Conservation (phyloP, 2,329 filamentous ascomycete genomes). For the Colletotrichum musae region DNA sequence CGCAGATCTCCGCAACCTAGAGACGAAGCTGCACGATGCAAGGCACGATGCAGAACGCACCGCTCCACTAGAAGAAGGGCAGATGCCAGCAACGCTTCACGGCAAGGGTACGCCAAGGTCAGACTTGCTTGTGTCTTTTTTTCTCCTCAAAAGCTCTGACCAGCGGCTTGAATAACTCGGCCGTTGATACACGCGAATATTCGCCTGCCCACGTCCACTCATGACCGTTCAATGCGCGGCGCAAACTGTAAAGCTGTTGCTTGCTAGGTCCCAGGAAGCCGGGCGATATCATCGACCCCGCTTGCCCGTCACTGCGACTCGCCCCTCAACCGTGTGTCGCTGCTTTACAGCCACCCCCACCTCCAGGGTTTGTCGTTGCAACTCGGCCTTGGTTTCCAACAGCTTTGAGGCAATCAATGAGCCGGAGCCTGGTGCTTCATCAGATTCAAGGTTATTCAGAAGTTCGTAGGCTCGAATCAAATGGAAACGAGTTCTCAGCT, state of each 20-base stretch:
- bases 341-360: too few species aligned
- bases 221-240: not conserved
- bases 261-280: not conserved
- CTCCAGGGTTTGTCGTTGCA: too few species aligned
- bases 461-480: too few species aligned
- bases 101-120: not conserved
- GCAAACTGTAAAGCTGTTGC: not conserved
- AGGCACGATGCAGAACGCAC: conserved; percentile 14
- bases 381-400: too few species aligned
- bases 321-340: conserved; percentile 3
- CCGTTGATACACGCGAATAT: not conserved
- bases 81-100: too few species aligned
- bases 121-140: too few species aligned
- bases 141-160: too few species aligned
- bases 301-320: not conserved
- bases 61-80: not conserved
- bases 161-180: not conserved
- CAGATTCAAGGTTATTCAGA: too few species aligned
- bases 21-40: conserved; percentile 25
- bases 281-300: not conserved
- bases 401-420: too few species aligned
- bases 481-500: too few species aligned
- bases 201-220: not conserved
- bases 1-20: not conserved
- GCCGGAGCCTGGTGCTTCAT: too few species aligned